Conservation (phyloP, 257 asterid genomes). For the Salvia miltiorrhiza region DNA sequence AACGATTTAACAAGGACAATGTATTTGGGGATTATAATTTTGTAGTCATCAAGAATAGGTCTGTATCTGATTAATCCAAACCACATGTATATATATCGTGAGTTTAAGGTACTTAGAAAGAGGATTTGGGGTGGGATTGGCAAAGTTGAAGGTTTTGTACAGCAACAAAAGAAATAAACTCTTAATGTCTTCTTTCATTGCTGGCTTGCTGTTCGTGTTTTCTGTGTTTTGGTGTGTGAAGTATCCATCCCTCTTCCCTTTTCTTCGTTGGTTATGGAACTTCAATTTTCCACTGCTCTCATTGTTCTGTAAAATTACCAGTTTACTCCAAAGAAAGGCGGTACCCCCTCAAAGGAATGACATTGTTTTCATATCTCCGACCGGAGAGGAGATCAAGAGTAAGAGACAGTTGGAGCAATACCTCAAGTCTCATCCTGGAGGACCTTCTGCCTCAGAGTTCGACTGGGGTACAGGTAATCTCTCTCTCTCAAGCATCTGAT, state of each 20-base stretch:
- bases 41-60: not conserved
- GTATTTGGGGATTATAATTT: not conserved
- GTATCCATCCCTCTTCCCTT: not conserved
- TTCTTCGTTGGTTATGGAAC: not conserved
- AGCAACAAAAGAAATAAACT: not conserved
- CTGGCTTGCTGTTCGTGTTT: not conserved
- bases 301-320: conserved; percentile 20
- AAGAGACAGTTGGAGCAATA: conserved; percentile 59
- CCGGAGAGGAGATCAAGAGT: conserved; percentile 63
- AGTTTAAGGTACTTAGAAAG: not conserved
- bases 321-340: conserved; percentile 38
- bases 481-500: not conserved
- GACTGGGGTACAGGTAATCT: conserved; percentile 52
- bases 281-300: not conserved
- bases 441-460: conserved; percentile 46
- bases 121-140: not conserved
- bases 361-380: conserved; percentile 48
- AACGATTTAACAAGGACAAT: not conserved
- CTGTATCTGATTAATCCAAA: not conserved
- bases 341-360: conserved; percentile 34
- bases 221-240: not conserved
- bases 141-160: not conserved
- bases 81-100: not conserved
- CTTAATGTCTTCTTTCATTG: not conserved
- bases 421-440: conserved; percentile 68